Evolutionary conservation across 345 rosid genomes (phyloP), one percentile per base, ranked within the genome.

Genomic region (Eucalyptus regnans): DNA sequence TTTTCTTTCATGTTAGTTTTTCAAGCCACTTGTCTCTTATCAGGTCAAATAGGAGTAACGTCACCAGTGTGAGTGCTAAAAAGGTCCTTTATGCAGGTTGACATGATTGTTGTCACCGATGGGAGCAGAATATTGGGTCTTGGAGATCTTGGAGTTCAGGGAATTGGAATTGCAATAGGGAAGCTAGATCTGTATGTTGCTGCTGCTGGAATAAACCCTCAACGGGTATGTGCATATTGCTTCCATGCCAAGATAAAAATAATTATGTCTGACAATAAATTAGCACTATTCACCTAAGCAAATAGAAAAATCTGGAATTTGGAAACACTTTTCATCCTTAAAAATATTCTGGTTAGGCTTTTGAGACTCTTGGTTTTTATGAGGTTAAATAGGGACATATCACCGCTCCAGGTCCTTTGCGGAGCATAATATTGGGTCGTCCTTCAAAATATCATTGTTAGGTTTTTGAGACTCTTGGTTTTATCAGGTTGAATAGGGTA

Each of bases 71-170:
- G 22, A 88, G n/a, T 60, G 14, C 79, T 43, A 51, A 44, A 81
- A 86, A 15, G 27, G 81, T 88, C 66, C 31, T 76, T 68, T 88
- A 29, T 90, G 88, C 95, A 97, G 99, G 99, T 98, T 89, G 99
- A 98, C 94, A 98, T 98, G 99, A 96, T 98, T 92, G 99, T 98
- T 91, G 99, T 98, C 85, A 98, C 99, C 5, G 98, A 98, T 94
- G 99, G 99, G 92, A 98, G 99, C 95, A 94, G 99, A 93, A 95
- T 98, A 91, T 90, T 98, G 92, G 98, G 99, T 88, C 99, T 98
- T 92, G 99, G 99, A 90, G 99, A 98, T 92, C 95, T 98, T 88
- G 99, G 99, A 90, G 95, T 97, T 89, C 99, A 98, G 89, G 99
- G 99, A 89, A 98, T 98, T 92, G 99, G 97, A 89, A 98, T 97